Evolutionary conservation across 2,329 filamentous ascomycete species (phyloP).

Genomic region (Fusarium abutilonis): DNA sequence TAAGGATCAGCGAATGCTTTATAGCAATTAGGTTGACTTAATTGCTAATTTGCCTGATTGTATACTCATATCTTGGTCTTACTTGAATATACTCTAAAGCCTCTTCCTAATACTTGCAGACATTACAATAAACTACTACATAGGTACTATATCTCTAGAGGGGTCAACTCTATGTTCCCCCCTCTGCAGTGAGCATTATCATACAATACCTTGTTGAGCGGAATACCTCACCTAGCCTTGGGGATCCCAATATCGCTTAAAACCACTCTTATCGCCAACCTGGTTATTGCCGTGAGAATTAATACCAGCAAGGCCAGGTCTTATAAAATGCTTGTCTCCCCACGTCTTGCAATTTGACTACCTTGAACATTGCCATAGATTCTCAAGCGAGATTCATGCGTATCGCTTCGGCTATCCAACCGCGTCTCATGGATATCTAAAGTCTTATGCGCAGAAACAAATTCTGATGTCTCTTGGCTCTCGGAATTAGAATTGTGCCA

Average conservation of each 20-base stretch:
- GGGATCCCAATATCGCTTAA: constrained; percentile 31
- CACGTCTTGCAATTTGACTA: not conserved
- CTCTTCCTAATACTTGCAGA: no score
- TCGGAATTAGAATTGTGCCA: no score
- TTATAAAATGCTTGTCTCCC: not conserved
- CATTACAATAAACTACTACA: no score
- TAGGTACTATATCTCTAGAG: no score
- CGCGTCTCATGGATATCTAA: not conserved
- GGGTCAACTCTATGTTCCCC: no score
- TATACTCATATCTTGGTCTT: no score
- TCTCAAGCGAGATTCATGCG: constrained; percentile 2
- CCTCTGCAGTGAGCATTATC: not conserved
- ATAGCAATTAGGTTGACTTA: no score
- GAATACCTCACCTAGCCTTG: not conserved
- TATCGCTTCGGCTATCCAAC: not conserved
- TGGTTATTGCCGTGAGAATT: not conserved
- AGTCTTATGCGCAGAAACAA: not conserved
- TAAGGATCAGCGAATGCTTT: no score
- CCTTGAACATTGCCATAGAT: not conserved
- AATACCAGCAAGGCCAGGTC: not conserved
- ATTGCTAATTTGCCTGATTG: no score
- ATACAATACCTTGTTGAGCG: not conserved
- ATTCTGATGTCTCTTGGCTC: not conserved
- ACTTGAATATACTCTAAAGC: no score
- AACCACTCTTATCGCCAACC: not conserved